Conservation (phyloP, 805 yeast species). For the Teunomyces pallodes region DNA sequence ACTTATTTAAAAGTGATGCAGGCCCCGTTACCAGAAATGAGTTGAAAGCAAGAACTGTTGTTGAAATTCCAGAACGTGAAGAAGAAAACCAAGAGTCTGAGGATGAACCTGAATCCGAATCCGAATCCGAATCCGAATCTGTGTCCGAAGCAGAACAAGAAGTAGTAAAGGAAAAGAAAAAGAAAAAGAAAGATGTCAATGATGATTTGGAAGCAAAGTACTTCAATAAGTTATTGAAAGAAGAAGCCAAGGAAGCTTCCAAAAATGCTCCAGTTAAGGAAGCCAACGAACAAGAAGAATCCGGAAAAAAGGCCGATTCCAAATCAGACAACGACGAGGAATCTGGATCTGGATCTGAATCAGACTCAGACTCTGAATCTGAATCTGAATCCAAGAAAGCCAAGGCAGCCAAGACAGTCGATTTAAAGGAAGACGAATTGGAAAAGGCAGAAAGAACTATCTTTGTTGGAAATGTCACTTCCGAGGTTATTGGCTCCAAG, state of each 20-base stretch:
- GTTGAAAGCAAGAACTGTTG: slow-evolving; percentile 31
- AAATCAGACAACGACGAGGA: slow-evolving; percentile 1
- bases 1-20: slow-evolving; percentile 30
- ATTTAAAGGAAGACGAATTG: slow-evolving; percentile 67
- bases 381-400: slow-evolving; percentile 12
- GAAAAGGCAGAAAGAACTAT: slow-evolving; percentile 82
- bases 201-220: slow-evolving; percentile 57
- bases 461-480: slow-evolving; percentile 83
- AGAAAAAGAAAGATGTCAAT: slow-evolving; percentile 31
- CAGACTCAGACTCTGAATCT: slow-evolving; percentile 20
- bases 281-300: slow-evolving; percentile 9
- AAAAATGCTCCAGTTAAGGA: slow-evolving; percentile 12
- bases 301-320: slow-evolving; percentile 7
- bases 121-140: slow-evolving; percentile 7
- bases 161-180: slow-evolving; percentile 17
- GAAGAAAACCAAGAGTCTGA: slow-evolving; percentile 17
- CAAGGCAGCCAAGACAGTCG: slow-evolving; percentile 47
- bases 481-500: slow-evolving; percentile 63
- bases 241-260: slow-evolving; percentile 22
- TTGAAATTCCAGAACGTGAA: slow-evolving; percentile 16
- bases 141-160: slow-evolving; percentile 20
- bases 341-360: slow-evolving; percentile 7
- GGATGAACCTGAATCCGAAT: slow-evolving; percentile 1
- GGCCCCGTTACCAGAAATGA: slow-evolving; percentile 48
- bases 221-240: slow-evolving; percentile 46